phyloP scores from a whole-genome alignment of 164 flowering plant genomes.

The Cinnamomum micranthum region DNA sequence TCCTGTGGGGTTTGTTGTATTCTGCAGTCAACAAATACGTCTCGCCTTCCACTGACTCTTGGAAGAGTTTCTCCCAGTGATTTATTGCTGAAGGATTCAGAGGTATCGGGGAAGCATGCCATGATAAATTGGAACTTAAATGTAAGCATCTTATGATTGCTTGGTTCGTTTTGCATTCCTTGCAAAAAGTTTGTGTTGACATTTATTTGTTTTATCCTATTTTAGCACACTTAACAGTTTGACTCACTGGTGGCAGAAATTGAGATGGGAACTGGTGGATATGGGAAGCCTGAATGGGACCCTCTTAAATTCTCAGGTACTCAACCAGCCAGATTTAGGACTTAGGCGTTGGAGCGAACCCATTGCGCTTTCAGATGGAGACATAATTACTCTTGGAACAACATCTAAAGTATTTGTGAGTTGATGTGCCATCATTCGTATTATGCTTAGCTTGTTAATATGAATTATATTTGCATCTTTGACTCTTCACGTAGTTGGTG shows the following conservation, averaged over 20 bases:
- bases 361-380: conserved; percentile 69
- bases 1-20: conserved; percentile 55
- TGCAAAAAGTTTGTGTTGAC: not conserved
- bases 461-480: no score
- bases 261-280: conserved; percentile 93
- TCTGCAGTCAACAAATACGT: conserved; percentile 45
- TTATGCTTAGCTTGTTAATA: no score
- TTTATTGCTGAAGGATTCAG: conserved; percentile 67
- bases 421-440: conserved; percentile 6
- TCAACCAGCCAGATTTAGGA: conserved; percentile 57
- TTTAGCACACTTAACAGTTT: not conserved
- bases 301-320: conserved; percentile 59
- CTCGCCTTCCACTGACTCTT: conserved; percentile 73
- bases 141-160: conserved; percentile 29
- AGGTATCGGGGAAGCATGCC: conserved; percentile 98
- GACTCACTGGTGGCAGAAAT: conserved; percentile 47
- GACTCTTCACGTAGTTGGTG: no score
- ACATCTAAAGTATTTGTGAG: conserved; percentile 71
- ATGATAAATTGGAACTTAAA: conserved; percentile 76
- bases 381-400: conserved; percentile 82
- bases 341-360: conserved; percentile 78
- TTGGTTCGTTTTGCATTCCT: not conserved
- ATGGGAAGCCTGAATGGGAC: conserved; percentile 99
- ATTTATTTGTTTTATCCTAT: not conserved
- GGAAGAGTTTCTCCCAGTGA: conserved; percentile 91